These are phyloP conservation scores for Dentipellis sp. DNA, from an alignment of 768 basidiomycete species.

Conservation along the genomic window DNA sequence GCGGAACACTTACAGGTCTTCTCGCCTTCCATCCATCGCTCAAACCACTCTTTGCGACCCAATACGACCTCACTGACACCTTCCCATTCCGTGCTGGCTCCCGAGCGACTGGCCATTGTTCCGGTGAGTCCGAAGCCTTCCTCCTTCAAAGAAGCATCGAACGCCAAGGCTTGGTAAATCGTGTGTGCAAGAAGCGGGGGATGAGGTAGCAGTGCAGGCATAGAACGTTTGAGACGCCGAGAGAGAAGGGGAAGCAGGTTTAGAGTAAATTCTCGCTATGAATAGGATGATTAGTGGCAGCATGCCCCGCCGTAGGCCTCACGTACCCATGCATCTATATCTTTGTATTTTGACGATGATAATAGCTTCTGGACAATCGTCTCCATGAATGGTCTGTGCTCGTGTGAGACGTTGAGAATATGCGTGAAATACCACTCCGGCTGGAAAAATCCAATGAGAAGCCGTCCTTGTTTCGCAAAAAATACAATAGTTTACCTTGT, in stretches of 20 bases:
- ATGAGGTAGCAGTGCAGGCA: slow-evolving; percentile 64
- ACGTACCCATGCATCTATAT: slow-evolving; percentile 71
- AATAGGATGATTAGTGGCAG: slow-evolving; percentile 3
- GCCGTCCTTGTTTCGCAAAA: no score
- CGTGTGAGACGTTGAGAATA: slow-evolving; percentile 77
- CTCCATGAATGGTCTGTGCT: slow-evolving; percentile 78
- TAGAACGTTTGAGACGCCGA: slow-evolving; percentile 63
- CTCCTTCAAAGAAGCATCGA: slow-evolving; percentile 71
- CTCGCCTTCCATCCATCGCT: slow-evolving; percentile 85
- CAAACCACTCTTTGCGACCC: slow-evolving; percentile 82
- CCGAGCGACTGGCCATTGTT: slow-evolving; percentile 31
- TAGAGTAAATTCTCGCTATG: slow-evolving; percentile 73
- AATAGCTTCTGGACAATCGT: slow-evolving; percentile 63
- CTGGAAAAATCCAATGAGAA: slow-evolving; percentile 27
- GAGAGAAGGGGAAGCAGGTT: slow-evolving; percentile 72
- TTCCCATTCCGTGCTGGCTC: slow-evolving; percentile 41
- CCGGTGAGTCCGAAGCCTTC: slow-evolving; percentile 59
- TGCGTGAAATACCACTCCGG: slow-evolving; percentile 98
- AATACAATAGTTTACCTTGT: slow-evolving; percentile 53
- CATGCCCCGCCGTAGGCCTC: not conserved
- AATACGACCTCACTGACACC: slow-evolving; percentile 80
- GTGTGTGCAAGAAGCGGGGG: slow-evolving; percentile 91
- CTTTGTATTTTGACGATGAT: slow-evolving; percentile 46
- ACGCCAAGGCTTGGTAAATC: slow-evolving; percentile 84
- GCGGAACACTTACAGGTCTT: slow-evolving; percentile 57